phyloP scores from a whole-genome alignment of 2,329 filamentous ascomycete genomes.

The Aspergillus thermomutatus region DNA sequence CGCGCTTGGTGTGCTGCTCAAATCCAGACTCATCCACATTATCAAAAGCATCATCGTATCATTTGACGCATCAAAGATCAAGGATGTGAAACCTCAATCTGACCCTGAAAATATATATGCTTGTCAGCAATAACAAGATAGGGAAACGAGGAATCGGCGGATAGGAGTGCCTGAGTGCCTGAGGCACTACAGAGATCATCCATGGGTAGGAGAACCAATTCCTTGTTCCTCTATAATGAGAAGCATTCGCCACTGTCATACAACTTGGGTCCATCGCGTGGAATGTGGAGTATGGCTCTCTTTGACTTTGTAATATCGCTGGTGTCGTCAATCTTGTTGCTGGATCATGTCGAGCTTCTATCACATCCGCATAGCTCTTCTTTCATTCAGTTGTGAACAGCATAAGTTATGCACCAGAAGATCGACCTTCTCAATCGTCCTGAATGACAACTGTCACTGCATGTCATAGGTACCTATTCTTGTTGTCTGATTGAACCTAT shows the following conservation, averaged over 20 bases:
- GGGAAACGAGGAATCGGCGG: neutral
- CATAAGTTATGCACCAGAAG: neutral
- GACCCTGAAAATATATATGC: too few relatives aligned
- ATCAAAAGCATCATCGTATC: neutral
- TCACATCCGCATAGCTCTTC: neutral
- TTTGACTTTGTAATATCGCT: neutral
- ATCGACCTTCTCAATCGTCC: neutral
- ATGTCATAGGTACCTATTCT: neutral
- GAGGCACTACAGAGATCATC: neutral
- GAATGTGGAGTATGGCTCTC: neutral
- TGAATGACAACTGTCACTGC: neutral
- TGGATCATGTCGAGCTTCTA: neutral
- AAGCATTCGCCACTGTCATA: neutral
- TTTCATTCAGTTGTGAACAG: neutral
- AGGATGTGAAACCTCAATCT: neutral
- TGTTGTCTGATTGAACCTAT: neutral
- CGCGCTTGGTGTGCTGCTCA: too few relatives aligned
- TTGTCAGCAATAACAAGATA: too few relatives aligned
- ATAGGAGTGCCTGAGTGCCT: neutral
- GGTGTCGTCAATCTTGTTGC: neutral
- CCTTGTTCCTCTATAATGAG: neutral
- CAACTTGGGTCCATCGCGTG: neutral
- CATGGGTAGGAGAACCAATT: neutral
- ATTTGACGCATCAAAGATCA: neutral
- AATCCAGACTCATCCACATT: too few relatives aligned